Conservation (phyloP, 2,329 filamentous ascomycete species). For the Cordyceps pruinosa region DNA sequence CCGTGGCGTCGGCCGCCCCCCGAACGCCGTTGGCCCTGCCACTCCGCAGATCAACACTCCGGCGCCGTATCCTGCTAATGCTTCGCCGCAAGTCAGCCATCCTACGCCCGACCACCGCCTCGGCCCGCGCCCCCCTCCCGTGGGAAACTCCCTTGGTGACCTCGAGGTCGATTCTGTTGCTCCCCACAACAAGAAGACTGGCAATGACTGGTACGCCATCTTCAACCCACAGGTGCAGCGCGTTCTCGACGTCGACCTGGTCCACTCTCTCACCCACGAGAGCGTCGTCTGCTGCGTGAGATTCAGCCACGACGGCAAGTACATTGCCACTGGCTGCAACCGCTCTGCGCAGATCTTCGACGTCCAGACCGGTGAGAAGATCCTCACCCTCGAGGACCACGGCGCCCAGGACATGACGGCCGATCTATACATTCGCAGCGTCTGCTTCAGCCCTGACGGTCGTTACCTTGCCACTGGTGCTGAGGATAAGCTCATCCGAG, state of each 20-base stretch:
- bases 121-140: slow-evolving; percentile 43
- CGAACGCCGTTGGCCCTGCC: slow-evolving; percentile 59
- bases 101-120: slow-evolving; percentile 67
- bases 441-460: slow-evolving; percentile 97
- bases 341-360: slow-evolving; percentile 99
- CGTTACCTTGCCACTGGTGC: slow-evolving; percentile 91
- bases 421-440: slow-evolving; percentile 93
- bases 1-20: slow-evolving; percentile 60
- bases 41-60: slow-evolving; percentile 89
- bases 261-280: slow-evolving; percentile 87
- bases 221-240: slow-evolving; percentile 92
- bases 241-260: slow-evolving; percentile 84
- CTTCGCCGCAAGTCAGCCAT: slow-evolving; percentile 81
- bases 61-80: slow-evolving; percentile 75
- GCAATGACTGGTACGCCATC: slow-evolving; percentile 89
- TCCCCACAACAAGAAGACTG: slow-evolving; percentile 79
- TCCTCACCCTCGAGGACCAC: slow-evolving; percentile 86
- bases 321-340: slow-evolving; percentile 94
- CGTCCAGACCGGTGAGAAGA: slow-evolving; percentile 76
- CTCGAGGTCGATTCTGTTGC: slow-evolving; percentile 82
- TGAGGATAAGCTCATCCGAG: slow-evolving; percentile 93
- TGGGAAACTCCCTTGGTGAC: slow-evolving; percentile 67
- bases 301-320: slow-evolving; percentile 93
- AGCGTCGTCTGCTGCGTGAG: slow-evolving; percentile 97
- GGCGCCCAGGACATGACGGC: slow-evolving; percentile 72